A percentile compares a stretch with the other conserved stretches of the same genome.
Evolutionary conservation across 345 rosid genomes (phyloP).

Genomic region (Corchorus capsularis): DNA sequence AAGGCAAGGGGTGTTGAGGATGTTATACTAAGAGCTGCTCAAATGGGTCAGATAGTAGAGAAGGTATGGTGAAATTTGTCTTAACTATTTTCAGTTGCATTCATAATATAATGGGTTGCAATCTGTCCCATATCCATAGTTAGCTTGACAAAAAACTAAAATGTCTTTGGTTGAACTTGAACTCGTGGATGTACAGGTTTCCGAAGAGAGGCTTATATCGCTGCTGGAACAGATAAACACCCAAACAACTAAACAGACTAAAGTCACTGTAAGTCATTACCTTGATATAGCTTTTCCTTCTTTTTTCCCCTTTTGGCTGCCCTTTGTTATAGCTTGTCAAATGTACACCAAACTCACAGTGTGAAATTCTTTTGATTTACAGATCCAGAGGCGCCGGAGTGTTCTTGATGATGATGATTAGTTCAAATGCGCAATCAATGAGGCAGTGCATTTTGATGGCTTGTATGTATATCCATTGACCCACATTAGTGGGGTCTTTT

Average conservation of each 20-base stretch:
- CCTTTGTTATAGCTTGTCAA: not conserved
- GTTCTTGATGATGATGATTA: conserved; percentile 89
- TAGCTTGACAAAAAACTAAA: conserved; percentile 6
- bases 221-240: conserved; percentile 92
- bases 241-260: conserved; percentile 85
- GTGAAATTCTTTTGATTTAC: conserved; percentile 22
- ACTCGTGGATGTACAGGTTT: conserved; percentile 56
- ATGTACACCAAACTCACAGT: not conserved
- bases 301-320: not conserved
- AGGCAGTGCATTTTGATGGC: conserved; percentile 6
- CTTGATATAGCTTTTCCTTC: not conserved
- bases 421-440: conserved; percentile 13
- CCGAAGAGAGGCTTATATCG: conserved; percentile 87
- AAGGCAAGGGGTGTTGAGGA: conserved; percentile 96
- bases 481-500: not conserved
- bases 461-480: conserved; percentile 12
- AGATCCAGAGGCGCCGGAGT: conserved; percentile 95
- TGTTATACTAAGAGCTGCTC: conserved; percentile 83
- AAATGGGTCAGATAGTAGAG: conserved; percentile 89
- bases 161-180: not conserved
- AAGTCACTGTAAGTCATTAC: conserved; percentile 70
- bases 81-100: not conserved
- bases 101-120: not conserved
- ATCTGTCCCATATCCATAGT: not conserved
- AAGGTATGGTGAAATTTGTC: conserved; percentile 51